Evolutionary conservation across 225 moss, liverwort and hornwort species (phyloP).

Genomic region (Physcomitrium patens): DNA sequence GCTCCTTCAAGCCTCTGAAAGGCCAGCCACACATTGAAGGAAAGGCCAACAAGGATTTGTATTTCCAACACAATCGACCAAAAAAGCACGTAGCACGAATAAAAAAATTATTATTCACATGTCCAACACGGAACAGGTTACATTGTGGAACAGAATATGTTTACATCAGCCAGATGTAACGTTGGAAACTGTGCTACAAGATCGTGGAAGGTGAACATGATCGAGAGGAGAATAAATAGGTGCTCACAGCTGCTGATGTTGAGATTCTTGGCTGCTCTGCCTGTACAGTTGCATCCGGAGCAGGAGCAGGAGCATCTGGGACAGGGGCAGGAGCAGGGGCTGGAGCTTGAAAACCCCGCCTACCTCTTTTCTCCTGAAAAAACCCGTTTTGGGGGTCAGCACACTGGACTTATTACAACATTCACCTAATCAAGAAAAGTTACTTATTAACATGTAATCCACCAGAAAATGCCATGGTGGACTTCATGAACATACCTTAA

Average conservation of each 20-base stretch:
- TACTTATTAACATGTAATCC: slow-evolving; percentile 10
- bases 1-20: slow-evolving; percentile 56
- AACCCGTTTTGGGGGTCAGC: neutral
- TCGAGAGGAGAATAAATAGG: slow-evolving; percentile 10
- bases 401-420: slow-evolving; percentile 10
- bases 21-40: slow-evolving; percentile 13
- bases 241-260: slow-evolving; percentile 50
- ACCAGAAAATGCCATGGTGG: slow-evolving; percentile 9
- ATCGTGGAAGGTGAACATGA: neutral
- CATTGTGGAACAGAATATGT: neutral
- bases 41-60: neutral
- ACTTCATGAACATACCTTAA: slow-evolving; percentile 51
- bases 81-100: neutral
- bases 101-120: neutral
- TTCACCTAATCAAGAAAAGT: neutral
- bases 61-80: slow-evolving; percentile 18
- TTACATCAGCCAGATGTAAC: slow-evolving; percentile 15
- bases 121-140: neutral
- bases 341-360: slow-evolving; percentile 31
- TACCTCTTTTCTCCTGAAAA: slow-evolving; percentile 52
- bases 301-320: too few relatives aligned
- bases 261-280: slow-evolving; percentile 35
- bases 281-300: slow-evolving; percentile 27
- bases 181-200: slow-evolving; percentile 16
- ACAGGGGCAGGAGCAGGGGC: slow-evolving; percentile 28